A percentile compares a stretch with the other conserved stretches of the same genome.
Conservation (phyloP, 2,329 filamentous ascomycete species). For the Ceratocystis papillata region DNA sequence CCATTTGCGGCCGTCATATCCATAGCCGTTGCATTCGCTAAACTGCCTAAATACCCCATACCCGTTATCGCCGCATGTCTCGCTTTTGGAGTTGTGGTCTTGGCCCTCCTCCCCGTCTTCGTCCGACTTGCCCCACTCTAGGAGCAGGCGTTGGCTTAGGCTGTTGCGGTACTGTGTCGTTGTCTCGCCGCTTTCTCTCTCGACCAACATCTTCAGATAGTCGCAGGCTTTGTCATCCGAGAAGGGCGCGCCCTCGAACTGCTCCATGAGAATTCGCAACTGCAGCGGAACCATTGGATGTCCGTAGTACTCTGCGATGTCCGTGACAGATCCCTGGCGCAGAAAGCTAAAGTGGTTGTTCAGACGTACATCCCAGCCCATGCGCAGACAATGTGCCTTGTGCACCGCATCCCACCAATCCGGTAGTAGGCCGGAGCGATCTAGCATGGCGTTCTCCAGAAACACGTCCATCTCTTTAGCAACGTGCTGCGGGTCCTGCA, state of each 20-base stretch:
- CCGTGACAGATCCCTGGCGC: neutral
- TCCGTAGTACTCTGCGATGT: neutral
- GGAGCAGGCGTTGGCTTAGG: neutral
- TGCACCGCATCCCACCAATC: slow-evolving; percentile 4
- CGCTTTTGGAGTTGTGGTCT: too few species aligned
- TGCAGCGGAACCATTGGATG: neutral
- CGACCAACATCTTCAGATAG: neutral
- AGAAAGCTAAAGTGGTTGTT: slow-evolving; percentile 6
- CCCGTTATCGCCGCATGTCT: too few species aligned
- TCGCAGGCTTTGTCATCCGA: neutral
- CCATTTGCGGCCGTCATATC: too few species aligned
- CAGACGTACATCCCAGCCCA: neutral
- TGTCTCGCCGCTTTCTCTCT: neutral
- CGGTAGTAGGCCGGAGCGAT: neutral
- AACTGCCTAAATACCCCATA: too few species aligned
- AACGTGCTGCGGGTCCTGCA: neutral
- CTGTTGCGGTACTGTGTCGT: neutral
- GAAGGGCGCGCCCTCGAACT: neutral
- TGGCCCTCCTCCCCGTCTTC: neutral
- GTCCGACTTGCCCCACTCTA: neutral
- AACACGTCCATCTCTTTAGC: neutral
- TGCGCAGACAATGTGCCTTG: neutral
- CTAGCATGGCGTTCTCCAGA: neutral
- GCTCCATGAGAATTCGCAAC: neutral
- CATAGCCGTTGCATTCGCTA: too few species aligned